phyloP scores from a whole-genome alignment of 352 stramenopile species.

The Phytophthora hybrid region DNA sequence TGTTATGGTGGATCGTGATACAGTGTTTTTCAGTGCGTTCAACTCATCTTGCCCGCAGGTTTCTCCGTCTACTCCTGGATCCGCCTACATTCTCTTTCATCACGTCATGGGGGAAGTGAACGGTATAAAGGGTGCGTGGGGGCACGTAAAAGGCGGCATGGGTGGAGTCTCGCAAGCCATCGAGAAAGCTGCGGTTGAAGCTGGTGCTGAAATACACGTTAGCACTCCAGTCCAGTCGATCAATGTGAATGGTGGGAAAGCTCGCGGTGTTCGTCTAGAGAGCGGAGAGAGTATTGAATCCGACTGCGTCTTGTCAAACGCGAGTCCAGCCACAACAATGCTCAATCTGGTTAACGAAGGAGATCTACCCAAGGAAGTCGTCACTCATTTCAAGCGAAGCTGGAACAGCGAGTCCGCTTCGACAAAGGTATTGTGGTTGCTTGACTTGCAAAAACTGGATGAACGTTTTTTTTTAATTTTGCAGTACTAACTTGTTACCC shows the following conservation, averaged over 20 bases:
- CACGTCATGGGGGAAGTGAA: constrained; percentile 94
- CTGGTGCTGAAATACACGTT: constrained; percentile 79
- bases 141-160: constrained; percentile 92
- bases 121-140: constrained; percentile 89
- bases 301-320: constrained; percentile 80
- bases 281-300: constrained; percentile 64
- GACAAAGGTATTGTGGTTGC: constrained; percentile 61
- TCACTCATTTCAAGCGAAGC: constrained; percentile 80
- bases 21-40: not conserved
- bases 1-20: not conserved
- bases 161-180: constrained; percentile 81
- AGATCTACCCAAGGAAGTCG: constrained; percentile 60
- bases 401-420: constrained; percentile 85
- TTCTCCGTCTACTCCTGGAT: constrained; percentile 85
- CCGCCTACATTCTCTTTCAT: constrained; percentile 92
- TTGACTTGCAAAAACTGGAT: not conserved
- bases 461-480: not conserved
- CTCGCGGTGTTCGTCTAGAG: constrained; percentile 70
- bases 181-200: constrained; percentile 60
- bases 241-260: constrained; percentile 50
- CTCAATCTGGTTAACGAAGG: constrained; percentile 75
- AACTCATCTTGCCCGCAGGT: constrained; percentile 44
- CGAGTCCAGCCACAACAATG: constrained; percentile 85
- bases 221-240: constrained; percentile 74
- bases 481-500: not conserved